Base-by-base conservation (phyloP, 306 rosid species). In the Acacia acuminata region DNA sequence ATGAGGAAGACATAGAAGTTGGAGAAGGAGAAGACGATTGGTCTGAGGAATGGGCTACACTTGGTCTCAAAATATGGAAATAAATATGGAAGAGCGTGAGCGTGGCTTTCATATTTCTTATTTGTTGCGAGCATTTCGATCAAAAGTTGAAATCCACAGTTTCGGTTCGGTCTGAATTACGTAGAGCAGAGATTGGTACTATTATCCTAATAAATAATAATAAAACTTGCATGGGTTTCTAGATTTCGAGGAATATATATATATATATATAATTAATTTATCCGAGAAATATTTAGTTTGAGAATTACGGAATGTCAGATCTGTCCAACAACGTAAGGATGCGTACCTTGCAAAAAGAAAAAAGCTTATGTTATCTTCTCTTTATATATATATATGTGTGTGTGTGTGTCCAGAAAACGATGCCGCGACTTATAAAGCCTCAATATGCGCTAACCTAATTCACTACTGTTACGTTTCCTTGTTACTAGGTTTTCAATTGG, bases 281-380 rank as follows among this genome's bases (percentile, higher is more conserved):
- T 20, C 80, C 44, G 47, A 77, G 67, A 15, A 77, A 84, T 44
- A 67, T 44, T 67, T 79, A 64, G 91, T 86, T 88, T 89, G 80
- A 87, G 93, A 90, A 89, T 87, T 89, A 88, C 94, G 97, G 94
- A 92, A 92, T 91, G 91, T 88, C 87, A 94, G 93, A 91, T 93
- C 89, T 85, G 76, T 83, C 79, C 53, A 70, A 58, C 80, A 69
- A 78, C 58, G 80, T 77, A 50, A 61, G 81, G 81, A 79, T 69
- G 82, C 81, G 80, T 84, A 82, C 81, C 87, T 86, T 75, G 60
- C 75, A 83, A 86, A 86, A 77, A 72, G 80, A 77, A 63, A 63
- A 80, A 80, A 65, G 32, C 56, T 27, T 36, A 69, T 74, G 78
- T 20, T 50, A 40, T 76, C 36, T n/a, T n/a, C 56, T 50, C 7